Conservation (phyloP, 345 rosid species). For the Cochlearia excelsa region DNA sequence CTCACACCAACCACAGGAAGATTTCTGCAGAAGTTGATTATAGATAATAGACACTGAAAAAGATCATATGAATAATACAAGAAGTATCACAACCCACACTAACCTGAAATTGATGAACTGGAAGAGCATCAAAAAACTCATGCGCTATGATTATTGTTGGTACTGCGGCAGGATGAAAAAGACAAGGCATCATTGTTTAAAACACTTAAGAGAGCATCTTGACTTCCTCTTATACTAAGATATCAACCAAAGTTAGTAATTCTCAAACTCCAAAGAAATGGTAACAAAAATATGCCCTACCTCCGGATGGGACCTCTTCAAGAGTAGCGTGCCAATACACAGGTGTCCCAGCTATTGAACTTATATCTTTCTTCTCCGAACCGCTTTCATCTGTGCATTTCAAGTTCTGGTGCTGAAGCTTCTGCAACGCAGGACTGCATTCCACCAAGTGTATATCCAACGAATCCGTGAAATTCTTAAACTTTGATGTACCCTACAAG, state of each 20-base stretch:
- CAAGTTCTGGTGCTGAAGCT: conserved; percentile 64
- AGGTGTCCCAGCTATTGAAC: conserved; percentile 58
- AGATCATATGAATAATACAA: neutral
- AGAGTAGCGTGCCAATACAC: conserved; percentile 75
- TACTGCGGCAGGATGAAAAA: conserved; percentile 41
- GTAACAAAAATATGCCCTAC: conserved; percentile 46
- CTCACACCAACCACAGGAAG: conserved; percentile 90
- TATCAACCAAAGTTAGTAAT: neutral
- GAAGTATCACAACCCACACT: conserved; percentile 13
- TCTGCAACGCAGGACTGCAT: conserved; percentile 76
- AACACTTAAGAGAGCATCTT: neutral
- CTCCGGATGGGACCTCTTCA: conserved; percentile 83
- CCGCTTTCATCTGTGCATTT: conserved; percentile 52
- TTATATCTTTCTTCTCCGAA: conserved; percentile 44
- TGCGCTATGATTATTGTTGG: conserved; percentile 86
- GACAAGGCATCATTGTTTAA: neutral
- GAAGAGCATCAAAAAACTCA: conserved; percentile 94
- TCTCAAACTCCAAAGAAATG: conserved; percentile 18
- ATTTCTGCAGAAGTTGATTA: conserved; percentile 44
- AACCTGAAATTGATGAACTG: conserved; percentile 96
- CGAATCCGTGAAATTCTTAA: conserved; percentile 68
- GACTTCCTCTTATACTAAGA: neutral
- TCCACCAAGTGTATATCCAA: conserved; percentile 83
- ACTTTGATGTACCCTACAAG: conserved; percentile 71
- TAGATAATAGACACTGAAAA: conserved; percentile 9